Base-by-base conservation (phyloP, 306 rosid genomes). In the Astragalus membranaceus region DNA sequence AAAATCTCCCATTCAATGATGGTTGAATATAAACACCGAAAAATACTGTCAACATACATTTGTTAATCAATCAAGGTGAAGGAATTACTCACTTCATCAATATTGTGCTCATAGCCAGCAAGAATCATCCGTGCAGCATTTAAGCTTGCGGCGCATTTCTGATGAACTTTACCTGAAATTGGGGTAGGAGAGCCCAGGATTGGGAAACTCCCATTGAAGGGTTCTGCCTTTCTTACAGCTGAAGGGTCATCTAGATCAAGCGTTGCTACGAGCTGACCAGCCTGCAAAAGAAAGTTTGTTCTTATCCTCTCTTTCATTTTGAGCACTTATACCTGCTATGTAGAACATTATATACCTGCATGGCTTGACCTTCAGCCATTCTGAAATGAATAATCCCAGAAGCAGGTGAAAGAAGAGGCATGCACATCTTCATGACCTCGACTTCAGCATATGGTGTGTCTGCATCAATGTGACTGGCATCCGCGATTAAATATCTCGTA, bases 341-440 rank as follows among this genome's bases (percentile, higher is more conserved):
- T 57, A 68, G 76, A 67, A 52, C 53, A 69, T 46, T 48, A 69
- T 35, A 47, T 82, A 92, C 98, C 98, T 92, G 99, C 99, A 95
- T 91, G 75, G 97, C 91, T 82, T 94, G 99, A 57, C 99, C 99
- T 94, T 94, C 99, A 7, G 97, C 79, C 89, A 94, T 67, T 75
- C 80, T 87, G 77, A 90, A 87, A 75, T 88, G 97, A 81, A 94
- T 74, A 67, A 80, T 79, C 83, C 99, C 99, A 41, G 97, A 85
- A 84, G 99, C 92, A 71, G 99, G 99, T 46, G 97, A 94, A 81
- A 94, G 99, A 75, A 94, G 96, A 72, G 99, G 99, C 99, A 94
- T 94, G 70, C 99, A 94, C 99, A 94, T 94, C 88, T 94, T 94
- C 99, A 94, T 94, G 82, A 94, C 99, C 90, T 94, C 99, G 68